These are phyloP conservation scores for Apiospora kogelbergensis DNA, from an alignment of 2,329 filamentous ascomycete species.

Conservation along the genomic window DNA sequence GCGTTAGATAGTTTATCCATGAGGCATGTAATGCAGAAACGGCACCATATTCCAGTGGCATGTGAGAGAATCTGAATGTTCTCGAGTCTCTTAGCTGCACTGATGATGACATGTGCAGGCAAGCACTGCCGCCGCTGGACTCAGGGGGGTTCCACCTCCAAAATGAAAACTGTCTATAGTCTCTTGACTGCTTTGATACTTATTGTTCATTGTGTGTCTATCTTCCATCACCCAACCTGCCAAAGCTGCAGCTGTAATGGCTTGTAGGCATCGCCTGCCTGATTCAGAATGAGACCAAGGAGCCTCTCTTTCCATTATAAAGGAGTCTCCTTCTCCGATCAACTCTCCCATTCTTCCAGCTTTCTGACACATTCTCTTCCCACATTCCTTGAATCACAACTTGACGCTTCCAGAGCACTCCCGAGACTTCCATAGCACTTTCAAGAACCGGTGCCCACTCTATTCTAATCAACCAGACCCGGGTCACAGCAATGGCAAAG, in stretches of 20 bases:
- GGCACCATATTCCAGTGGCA: too few relatives aligned
- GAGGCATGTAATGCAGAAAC: neutral
- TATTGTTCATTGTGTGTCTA: neutral
- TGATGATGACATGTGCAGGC: neutral
- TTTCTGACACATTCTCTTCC: neutral
- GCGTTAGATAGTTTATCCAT: neutral
- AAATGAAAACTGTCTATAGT: neutral
- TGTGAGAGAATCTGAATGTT: neutral
- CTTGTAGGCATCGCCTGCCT: neutral
- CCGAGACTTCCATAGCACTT: neutral
- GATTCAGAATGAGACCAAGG: neutral
- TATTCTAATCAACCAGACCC: neutral
- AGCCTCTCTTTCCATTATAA: neutral
- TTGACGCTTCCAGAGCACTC: neutral
- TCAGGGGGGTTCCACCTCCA: neutral
- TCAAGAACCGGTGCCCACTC: neutral
- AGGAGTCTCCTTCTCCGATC: neutral
- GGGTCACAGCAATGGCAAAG: neutral
- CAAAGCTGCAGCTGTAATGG: neutral
- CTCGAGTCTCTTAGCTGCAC: neutral
- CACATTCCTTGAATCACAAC: neutral
- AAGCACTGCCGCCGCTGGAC: neutral
- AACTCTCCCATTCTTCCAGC: neutral
- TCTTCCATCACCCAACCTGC: neutral
- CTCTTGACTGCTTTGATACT: neutral